Evolutionary conservation across 2,329 filamentous ascomycete genomes (phyloP).

Genomic region (Verticillium alfalfae): DNA sequence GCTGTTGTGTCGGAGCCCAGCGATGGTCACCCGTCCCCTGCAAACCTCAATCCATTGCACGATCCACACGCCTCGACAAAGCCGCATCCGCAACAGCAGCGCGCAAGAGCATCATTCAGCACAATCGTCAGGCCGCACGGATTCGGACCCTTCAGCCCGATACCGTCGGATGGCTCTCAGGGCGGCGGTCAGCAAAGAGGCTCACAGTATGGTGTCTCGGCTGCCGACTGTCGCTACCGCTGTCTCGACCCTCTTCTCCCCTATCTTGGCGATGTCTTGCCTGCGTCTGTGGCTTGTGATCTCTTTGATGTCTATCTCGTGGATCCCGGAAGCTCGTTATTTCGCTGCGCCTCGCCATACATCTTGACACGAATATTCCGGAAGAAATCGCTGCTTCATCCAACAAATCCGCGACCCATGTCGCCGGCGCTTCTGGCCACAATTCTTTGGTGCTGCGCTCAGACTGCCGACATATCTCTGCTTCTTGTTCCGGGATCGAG

Average conservation of each 20-base stretch:
- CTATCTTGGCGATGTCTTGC: conserved; percentile 29
- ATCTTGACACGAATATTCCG: conserved; percentile 40
- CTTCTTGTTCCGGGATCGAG: conserved; percentile 34
- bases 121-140: background rate
- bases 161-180: background rate
- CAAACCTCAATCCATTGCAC: background rate
- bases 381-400: conserved; percentile 34
- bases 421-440: conserved; percentile 38
- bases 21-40: background rate
- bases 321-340: conserved; percentile 34
- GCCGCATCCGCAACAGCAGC: background rate
- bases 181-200: background rate
- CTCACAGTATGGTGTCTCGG: background rate
- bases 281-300: conserved; percentile 35
- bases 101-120: background rate
- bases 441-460: conserved; percentile 41
- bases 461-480: conserved; percentile 38
- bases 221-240: conserved; percentile 26
- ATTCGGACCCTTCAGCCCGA: conserved; percentile 1
- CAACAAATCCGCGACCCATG: conserved; percentile 30
- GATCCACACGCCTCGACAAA: background rate
- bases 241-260: conserved; percentile 35
- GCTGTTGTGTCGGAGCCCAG: conserved; percentile 6
- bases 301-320: conserved; percentile 42
- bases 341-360: conserved; percentile 39